These are phyloP conservation scores for Dissophora globulifera DNA, from an alignment of 192 early-diverging fungal species.

Conservation along the genomic window DNA sequence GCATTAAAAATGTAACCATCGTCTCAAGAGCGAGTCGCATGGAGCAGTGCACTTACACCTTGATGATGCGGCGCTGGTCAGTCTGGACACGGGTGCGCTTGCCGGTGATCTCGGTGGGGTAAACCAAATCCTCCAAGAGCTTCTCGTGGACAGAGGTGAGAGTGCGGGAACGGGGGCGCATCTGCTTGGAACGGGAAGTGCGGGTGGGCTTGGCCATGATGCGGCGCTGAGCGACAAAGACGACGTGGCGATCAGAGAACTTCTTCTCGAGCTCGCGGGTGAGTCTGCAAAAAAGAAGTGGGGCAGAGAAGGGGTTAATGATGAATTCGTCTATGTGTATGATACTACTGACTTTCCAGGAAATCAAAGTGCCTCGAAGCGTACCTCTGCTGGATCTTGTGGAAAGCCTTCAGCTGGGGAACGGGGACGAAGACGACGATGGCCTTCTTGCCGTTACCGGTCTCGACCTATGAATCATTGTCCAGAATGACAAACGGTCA, in stretches of 20 bases:
- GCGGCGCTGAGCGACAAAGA: slow-evolving; percentile 92
- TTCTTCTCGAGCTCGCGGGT: slow-evolving; percentile 99
- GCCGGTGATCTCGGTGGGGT: slow-evolving; percentile 99
- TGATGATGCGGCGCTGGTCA: slow-evolving; percentile 93
- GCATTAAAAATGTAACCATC: too few species aligned
- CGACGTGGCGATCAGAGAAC: slow-evolving; percentile 99
- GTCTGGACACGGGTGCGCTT: slow-evolving; percentile 97
- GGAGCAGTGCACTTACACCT: slow-evolving; percentile 88
- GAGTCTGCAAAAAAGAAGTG: too few species aligned
- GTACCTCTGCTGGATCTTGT: slow-evolving; percentile 93
- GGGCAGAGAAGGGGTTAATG: background rate
- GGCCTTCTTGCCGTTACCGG: slow-evolving; percentile 95
- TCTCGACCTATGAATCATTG: slow-evolving; percentile 71
- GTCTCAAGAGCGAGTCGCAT: too few species aligned
- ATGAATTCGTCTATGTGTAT: too few species aligned
- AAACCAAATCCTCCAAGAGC: slow-evolving; percentile 97
- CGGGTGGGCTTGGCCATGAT: slow-evolving; percentile 95
- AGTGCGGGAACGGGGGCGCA: slow-evolving; percentile 95
- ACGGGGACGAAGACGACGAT: slow-evolving; percentile 98
- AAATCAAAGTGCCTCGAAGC: background rate
- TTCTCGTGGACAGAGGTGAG: slow-evolving; percentile 96
- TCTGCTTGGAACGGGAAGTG: slow-evolving; percentile 89
- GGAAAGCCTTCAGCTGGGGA: slow-evolving; percentile 92
- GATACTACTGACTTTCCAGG: too few species aligned
- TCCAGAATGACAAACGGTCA: background rate